These are phyloP conservation scores for Citrus sinensis DNA, from an alignment of 345 rosid genomes.

Conservation along the genomic window DVS_A1.0 CM039167.1:15824501-15825000, in stretches of 20 bases:
- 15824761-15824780: constrained; percentile 88
- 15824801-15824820: constrained; percentile 30
- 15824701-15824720: constrained; percentile 80
- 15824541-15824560: not conserved
- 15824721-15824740: constrained; percentile 93
- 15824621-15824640: not conserved
- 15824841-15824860: not conserved
- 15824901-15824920: not conserved
- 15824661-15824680: not conserved
- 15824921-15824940: not conserved
- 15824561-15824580: not conserved
- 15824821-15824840: not conserved
- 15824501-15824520: not conserved
- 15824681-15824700: constrained; percentile 21
- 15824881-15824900: not conserved
- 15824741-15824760: constrained; percentile 89
- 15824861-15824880: not conserved
- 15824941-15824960: not conserved
- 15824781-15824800: constrained; percentile 93
- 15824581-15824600: not conserved
- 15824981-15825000: constrained; percentile 97
- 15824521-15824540: not conserved
- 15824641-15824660: not conserved
- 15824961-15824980: constrained; percentile 95
- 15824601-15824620: not conserved